Base-by-base conservation (phyloP, 78 protist genomes). In the Chrysochromulina parva region DNA sequence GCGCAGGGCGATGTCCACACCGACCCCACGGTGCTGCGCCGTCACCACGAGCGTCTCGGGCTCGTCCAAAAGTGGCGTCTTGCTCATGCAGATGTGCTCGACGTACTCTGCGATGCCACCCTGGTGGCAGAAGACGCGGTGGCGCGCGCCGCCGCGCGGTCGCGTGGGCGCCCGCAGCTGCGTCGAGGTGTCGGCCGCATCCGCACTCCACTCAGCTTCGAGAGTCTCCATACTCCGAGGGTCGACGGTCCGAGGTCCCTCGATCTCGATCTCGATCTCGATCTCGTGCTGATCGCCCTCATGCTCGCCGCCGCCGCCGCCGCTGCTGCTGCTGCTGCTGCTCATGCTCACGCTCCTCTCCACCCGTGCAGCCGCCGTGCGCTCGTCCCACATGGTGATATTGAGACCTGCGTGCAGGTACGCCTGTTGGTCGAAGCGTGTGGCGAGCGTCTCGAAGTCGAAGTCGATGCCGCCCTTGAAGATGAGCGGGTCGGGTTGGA, bases 361-460 rank as follows among this genome's bases (percentile, higher is more conserved):
- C n/a, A n/a, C n/a, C n/a, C n/a, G n/a, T n/a, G n/a, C n/a, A n/a
- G 52, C 47, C n/a, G 24, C 48, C 47, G n/a, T 2, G 7, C 76
- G 76, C 54, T 47, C 54, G 58, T 74, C 84, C 10, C 16, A 0
- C 26, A 74, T 55, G 19, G 20, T 1, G 57, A 74, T 74, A 16
- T 2, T 11, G n/a, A 74, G 84, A 0, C 84, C 86, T 11, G 86
- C 86, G 48, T 80, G 52, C 48, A 80, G 86, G 86, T 54, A 80
- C 22, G 86, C 86, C 22, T 24, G 86, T 47, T 80, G 52, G 86
- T 54, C 66, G 66, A 80, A 16, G 54, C 65, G 48, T 11, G 19
- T 3, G 22, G 38, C 1, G 65, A 80, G 86, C 66, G 22, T 47
- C 38, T 50, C 28, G 19, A 9, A 0, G 48, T 80, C 86, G 48